A percentile compares a stretch with the other conserved stretches of the same genome.
Evolutionary conservation across 805 yeast genomes (phyloP).

Genomic region (Candida succiphila): DNA sequence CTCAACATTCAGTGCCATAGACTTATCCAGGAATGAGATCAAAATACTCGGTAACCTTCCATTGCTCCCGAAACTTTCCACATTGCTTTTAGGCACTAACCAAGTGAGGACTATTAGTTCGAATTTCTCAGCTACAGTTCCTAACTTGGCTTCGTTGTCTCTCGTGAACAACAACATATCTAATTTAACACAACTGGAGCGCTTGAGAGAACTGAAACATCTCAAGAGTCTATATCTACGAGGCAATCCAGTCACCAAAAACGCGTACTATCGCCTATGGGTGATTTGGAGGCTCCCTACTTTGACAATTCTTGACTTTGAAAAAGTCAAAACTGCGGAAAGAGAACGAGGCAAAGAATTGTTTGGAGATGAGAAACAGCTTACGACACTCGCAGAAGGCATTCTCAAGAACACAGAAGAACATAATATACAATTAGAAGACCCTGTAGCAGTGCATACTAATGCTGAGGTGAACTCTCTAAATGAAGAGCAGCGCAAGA

Average conservation of each 20-base stretch:
- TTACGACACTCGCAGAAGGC: slow-evolving; percentile 21
- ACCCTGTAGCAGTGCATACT: too few relatives aligned
- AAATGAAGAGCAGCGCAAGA: slow-evolving; percentile 40
- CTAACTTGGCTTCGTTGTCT: slow-evolving; percentile 38
- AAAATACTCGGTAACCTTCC: slow-evolving; percentile 43
- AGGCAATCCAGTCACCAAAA: slow-evolving; percentile 47
- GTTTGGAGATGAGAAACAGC: slow-evolving; percentile 26
- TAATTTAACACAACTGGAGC: slow-evolving; percentile 31
- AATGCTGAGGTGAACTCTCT: slow-evolving; percentile 27
- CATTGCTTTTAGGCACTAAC: slow-evolving; percentile 58
- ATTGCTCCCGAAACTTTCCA: slow-evolving; percentile 28
- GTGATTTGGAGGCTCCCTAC: slow-evolving; percentile 55
- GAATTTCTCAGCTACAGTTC: slow-evolving; percentile 32
- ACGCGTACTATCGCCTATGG: slow-evolving; percentile 47
- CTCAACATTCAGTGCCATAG: slow-evolving; percentile 47
- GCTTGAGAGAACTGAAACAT: slow-evolving; percentile 27
- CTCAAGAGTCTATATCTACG: slow-evolving; percentile 39
- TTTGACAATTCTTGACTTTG: slow-evolving; percentile 58
- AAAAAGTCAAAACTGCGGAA: slow-evolving; percentile 48
- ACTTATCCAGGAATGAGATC: slow-evolving; percentile 70
- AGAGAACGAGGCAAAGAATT: slow-evolving; percentile 31
- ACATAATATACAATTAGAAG: neutral
- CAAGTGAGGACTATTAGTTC: slow-evolving; percentile 34
- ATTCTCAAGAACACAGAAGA: slow-evolving; percentile 12
- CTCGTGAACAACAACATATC: slow-evolving; percentile 42